Conservation (phyloP, 2,329 filamentous ascomycete species). For the Botrytis porri region DNA sequence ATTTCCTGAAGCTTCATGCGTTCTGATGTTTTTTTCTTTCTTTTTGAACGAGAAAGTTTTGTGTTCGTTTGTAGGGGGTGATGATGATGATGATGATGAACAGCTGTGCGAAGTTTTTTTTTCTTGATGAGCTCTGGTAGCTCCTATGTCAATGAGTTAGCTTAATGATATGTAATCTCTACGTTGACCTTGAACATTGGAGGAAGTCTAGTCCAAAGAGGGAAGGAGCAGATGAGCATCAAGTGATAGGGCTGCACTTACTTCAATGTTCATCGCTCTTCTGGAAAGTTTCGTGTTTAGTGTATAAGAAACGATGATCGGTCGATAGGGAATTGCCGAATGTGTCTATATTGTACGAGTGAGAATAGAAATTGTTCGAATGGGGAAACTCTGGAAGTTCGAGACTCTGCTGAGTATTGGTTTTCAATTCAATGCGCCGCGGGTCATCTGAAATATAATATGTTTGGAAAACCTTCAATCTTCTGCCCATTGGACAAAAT, state of each 20-base stretch:
- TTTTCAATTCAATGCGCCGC: neutral
- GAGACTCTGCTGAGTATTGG: neutral
- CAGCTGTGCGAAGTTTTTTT: neutral
- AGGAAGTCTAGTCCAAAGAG: neutral
- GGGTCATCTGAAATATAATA: neutral
- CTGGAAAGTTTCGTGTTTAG: no score
- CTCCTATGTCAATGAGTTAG: neutral
- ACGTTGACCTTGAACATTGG: neutral
- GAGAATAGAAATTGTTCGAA: neutral
- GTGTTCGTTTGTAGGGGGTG: neutral
- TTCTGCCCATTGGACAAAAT: neutral
- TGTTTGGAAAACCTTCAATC: neutral
- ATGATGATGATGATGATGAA: neutral
- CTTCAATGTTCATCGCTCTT: neutral
- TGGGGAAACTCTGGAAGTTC: neutral
- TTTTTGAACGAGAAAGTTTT: no score
- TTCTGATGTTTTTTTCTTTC: neutral
- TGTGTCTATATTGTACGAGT: neutral
- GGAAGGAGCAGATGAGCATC: neutral
- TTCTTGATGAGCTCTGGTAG: neutral
- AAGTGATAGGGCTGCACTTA: neutral
- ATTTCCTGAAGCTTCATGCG: neutral
- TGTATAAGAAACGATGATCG: neutral
- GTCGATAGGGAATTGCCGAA: no score
- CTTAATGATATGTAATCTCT: neutral